Evolutionary conservation across 75 land plant species (phyloP), one percentile per base, ranked within the genome.

Genomic region (Picea glauca): DNA sequence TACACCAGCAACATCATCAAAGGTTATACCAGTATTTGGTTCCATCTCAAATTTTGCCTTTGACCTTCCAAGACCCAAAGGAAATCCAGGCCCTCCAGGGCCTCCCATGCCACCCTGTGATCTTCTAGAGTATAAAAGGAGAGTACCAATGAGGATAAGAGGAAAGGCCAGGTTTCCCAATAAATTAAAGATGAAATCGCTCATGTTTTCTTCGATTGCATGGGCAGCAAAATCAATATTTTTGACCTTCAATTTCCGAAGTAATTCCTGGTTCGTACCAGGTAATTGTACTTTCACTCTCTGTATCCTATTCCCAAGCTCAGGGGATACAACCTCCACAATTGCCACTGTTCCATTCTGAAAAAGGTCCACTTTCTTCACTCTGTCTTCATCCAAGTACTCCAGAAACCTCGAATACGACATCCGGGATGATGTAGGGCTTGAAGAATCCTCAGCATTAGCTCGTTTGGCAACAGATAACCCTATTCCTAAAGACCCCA

Each of bases 21-120:
- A 95, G 18, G 98, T 95, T 12, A 95, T 85, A 43, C 98, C 98
- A 0, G 98, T 95, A 75, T 93, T 95, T 21, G 98, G 98, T 72
- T 95, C 98, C 92, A 95, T 88, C 82, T 95, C 88, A 74, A 95
- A 93, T 78, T 93, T 93, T 11, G 96, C 98, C 72, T 90, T 93
- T 76, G 88, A 94, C 85, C 84, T 85, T 76, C 95, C 95, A 13
- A 94, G 78, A 26, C 93, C 94, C 77, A 94, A 84, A 11, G 96
- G 94, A 81, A 93, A 87, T 30, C 92, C 94, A 40, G 96, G 98
- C 0, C 98, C 95, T 33, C 95, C 96, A 0, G 93, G 91, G 26
- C 82, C 78, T 43, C 84, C 83, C 60, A 83, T 18, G 20, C 86
- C 81, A 3, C 92, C 85, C 83, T 84, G 67, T 20, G 72, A 31